These are phyloP conservation scores for Allomyces arbusculus DNA, from an alignment of 192 early-diverging fungal species.

Conservation along the genomic window DNA sequence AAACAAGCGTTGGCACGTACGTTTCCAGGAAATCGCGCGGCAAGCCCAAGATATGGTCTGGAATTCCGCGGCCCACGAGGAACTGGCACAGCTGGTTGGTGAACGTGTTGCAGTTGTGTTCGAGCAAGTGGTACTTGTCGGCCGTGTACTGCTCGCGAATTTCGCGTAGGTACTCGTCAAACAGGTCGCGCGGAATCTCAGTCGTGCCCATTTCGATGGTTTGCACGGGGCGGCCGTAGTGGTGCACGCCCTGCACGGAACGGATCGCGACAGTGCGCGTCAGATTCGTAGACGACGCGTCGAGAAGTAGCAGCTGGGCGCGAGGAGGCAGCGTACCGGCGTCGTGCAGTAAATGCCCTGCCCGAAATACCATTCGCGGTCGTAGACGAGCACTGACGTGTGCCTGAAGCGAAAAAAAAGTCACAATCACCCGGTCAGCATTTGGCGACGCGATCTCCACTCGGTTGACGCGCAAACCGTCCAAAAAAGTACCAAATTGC, in stretches of 20 bases:
- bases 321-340: neutral
- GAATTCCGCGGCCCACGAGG: constrained; percentile 53
- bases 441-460: too few species aligned
- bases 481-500: constrained; percentile 14
- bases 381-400: constrained; percentile 55
- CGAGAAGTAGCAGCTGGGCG: neutral
- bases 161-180: constrained; percentile 45
- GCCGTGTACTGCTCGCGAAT: constrained; percentile 30
- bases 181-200: constrained; percentile 43
- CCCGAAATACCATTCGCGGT: constrained; percentile 57
- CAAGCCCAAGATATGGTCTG: constrained; percentile 47
- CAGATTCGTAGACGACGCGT: too few species aligned
- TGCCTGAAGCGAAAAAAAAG: constrained; percentile 11
- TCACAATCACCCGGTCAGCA: too few species aligned
- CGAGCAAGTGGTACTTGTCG: constrained; percentile 63
- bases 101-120: constrained; percentile 71
- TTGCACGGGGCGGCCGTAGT: constrained; percentile 48
- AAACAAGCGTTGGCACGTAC: too few species aligned
- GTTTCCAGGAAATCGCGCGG: constrained; percentile 45
- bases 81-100: constrained; percentile 59
- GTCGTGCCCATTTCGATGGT: constrained; percentile 59
- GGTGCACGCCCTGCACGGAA: constrained; percentile 2
- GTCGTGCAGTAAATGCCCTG: constrained; percentile 38
- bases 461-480: too few species aligned
- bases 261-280: too few species aligned